Evolutionary conservation across 768 basidiomycete genomes (phyloP).

Genomic region (Tephrocybe sp.): DNA sequence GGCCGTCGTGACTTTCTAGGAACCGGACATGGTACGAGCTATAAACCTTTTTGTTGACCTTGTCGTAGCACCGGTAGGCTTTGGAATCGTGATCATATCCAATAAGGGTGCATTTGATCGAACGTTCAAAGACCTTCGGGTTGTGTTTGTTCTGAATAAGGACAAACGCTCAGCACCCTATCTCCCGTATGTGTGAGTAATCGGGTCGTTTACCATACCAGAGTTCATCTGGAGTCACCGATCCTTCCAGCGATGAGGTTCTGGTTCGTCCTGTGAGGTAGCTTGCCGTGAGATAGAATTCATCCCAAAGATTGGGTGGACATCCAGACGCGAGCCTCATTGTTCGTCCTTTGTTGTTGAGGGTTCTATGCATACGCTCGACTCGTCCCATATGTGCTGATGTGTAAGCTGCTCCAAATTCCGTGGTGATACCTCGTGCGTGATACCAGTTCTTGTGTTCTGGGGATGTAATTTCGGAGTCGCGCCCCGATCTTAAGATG

Average conservation of each 20-base stretch:
- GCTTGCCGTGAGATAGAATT: conserved; percentile 8
- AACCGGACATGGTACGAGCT: too few species aligned
- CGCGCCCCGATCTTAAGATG: not conserved
- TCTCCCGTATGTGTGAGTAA: conserved; percentile 27
- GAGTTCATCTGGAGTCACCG: conserved; percentile 20
- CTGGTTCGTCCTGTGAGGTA: conserved; percentile 11
- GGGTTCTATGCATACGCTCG: conserved; percentile 28
- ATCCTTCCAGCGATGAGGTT: not conserved
- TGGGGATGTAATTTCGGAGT: not conserved
- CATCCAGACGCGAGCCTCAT: conserved; percentile 24
- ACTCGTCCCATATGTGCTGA: conserved; percentile 18
- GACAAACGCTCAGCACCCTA: conserved; percentile 33
- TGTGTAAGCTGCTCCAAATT: too few species aligned
- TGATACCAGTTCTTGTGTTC: not conserved
- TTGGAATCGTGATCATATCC: too few species aligned
- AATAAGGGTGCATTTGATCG: conserved; percentile 32
- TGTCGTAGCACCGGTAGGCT: conserved; percentile 31
- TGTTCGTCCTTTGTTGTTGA: conserved; percentile 23
- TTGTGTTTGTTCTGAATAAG: too few species aligned
- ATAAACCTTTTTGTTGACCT: conserved; percentile 12
- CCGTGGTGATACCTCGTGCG: not conserved
- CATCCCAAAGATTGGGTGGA: not conserved
- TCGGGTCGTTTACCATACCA: too few species aligned
- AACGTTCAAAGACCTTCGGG: conserved; percentile 19
- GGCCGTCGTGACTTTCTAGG: conserved; percentile 21